Evolutionary conservation across 2,329 filamentous ascomycete genomes (phyloP), one percentile per base, ranked within the genome.

Genomic region (Verticillium isaacii): DNA sequence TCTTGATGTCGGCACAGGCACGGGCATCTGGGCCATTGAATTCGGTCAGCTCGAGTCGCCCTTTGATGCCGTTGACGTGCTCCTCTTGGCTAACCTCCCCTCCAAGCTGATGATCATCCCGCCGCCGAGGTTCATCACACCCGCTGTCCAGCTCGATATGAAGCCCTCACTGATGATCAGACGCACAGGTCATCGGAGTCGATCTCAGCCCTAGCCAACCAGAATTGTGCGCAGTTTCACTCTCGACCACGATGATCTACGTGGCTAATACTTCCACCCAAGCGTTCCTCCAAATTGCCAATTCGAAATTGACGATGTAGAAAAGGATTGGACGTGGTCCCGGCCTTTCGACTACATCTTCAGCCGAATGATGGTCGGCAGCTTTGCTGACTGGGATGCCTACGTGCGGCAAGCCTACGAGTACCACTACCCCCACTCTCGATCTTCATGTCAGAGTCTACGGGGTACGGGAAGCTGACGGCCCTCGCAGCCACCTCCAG

Each of bases 1-100:
- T 12, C 70, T 83, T 2, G 80, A 83, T 67, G 66, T 80, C 52
- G 80, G 80, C 19, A 81, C 78, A 2, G 80, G 80, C 0, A 82
- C 79, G 11, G 79, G 78, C n/a, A 67, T 73, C 11, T 78, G 76
- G 75, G 73, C 74, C 5, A 75, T 82, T 9, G 80, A 82, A 59
- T 76, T 80, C 64, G 78, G 68, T 69, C 32, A 34, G 32, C 14
- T 14, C 12, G 39, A 8, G 12, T 19, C 34, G 14, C 9, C 34
- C 34, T 7, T 39, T 14, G 34, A 36, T 36, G 7, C 9, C 4
- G 4, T 2, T 14, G 34, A 5, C 56, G 39, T 2, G 34, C 34
- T 36, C 34, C 34, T 5, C 34, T 11, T 36, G 34, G n/a, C 66
- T 66, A 56, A 68, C 57, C 3, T 41, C n/a, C 1, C 19, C 1